These are phyloP conservation scores for Tricholoma sp. DNA, from an alignment of 768 basidiomycete genomes.

Conservation along the genomic window DNA sequence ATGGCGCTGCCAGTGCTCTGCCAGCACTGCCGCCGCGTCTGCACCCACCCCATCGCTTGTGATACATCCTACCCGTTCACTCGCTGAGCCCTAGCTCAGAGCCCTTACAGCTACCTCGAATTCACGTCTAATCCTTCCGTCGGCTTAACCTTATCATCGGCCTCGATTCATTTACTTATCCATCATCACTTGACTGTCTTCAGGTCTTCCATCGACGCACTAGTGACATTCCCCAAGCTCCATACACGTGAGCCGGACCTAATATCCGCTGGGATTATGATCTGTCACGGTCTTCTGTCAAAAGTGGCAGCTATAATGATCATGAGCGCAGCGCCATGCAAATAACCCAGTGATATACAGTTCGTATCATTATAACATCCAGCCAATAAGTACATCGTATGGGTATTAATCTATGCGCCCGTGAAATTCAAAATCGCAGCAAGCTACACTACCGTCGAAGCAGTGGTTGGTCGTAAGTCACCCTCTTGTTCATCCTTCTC, in stretches of 20 bases:
- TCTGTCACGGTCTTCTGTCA: background rate
- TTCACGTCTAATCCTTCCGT: no score
- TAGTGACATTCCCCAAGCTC: no score
- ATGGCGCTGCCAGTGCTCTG: no score
- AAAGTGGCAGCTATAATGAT: background rate
- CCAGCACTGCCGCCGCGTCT: no score
- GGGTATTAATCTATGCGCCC: background rate
- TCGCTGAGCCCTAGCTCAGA: no score
- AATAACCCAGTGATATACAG: no score
- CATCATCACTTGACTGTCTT: background rate
- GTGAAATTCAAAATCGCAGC: no score
- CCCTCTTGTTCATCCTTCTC: conserved; percentile 13
- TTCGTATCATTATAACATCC: background rate
- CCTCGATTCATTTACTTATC: background rate
- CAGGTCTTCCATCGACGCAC: background rate
- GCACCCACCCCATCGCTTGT: no score
- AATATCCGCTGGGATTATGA: background rate
- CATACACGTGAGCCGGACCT: background rate
- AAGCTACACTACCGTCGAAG: conserved; percentile 10
- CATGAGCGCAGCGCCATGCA: background rate
- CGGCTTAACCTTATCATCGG: no score
- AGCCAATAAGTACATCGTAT: background rate
- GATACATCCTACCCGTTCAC: no score
- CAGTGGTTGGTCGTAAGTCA: conserved; percentile 17
- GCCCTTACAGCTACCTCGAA: no score